Conservation (phyloP, 805 yeast species). For the Komagataella kurtzmanii region DNA sequence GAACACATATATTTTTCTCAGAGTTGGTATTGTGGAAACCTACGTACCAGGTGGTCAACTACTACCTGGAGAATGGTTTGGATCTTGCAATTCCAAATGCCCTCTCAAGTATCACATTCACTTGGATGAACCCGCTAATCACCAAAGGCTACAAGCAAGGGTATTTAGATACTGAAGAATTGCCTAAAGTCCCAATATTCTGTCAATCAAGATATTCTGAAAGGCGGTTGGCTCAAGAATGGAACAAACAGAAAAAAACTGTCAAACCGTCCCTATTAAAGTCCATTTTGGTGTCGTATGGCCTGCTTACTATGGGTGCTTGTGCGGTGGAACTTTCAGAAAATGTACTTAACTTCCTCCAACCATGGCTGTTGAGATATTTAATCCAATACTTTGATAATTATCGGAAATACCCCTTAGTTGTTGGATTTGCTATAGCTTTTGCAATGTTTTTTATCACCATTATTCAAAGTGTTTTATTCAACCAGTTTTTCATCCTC, state of each 20-base stretch:
- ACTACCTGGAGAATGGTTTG: slow-evolving; percentile 19
- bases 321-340: slow-evolving; percentile 22
- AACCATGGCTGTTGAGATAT: slow-evolving; percentile 42
- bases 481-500: slow-evolving; percentile 54
- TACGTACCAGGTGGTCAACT: slow-evolving; percentile 19
- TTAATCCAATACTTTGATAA: slow-evolving; percentile 31
- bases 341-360: slow-evolving; percentile 26
- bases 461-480: slow-evolving; percentile 42
- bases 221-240: slow-evolving; percentile 15
- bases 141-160: slow-evolving; percentile 40
- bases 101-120: slow-evolving; percentile 64
- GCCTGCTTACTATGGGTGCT: slow-evolving; percentile 20
- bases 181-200: slow-evolving; percentile 26
- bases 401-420: slow-evolving; percentile 25
- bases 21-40: slow-evolving; percentile 30
- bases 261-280: slow-evolving; percentile 14
- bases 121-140: slow-evolving; percentile 88
- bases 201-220: slow-evolving; percentile 21
- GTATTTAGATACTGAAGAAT: slow-evolving; percentile 20
- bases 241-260: slow-evolving; percentile 20
- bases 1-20: slow-evolving; percentile 19
- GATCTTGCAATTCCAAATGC: slow-evolving; percentile 32
- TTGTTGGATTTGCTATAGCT: slow-evolving; percentile 53
- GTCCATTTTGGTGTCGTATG: slow-evolving; percentile 25
- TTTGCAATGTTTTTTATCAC: slow-evolving; percentile 50